A percentile compares a stretch with the other conserved stretches of the same genome.
Evolutionary conservation across 2,329 filamentous ascomycete species (phyloP).

Genomic region (Aspergillus latus): DNA sequence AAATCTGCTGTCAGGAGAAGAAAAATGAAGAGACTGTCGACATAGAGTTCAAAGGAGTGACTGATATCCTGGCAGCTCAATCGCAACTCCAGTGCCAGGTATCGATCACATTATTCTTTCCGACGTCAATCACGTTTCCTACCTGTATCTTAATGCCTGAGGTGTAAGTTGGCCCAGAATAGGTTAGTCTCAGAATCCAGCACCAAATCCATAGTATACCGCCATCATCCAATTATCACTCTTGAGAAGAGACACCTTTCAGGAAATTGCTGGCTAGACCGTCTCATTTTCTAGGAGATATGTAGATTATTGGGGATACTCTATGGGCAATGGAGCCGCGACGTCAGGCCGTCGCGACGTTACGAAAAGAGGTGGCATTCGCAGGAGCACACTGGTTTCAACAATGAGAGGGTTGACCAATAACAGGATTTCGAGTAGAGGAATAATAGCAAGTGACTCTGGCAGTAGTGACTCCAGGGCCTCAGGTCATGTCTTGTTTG

Average conservation of each 20-base stretch:
- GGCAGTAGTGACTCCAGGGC: neutral
- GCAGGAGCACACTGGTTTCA: no score
- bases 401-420: no score
- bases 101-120: conserved; percentile 10
- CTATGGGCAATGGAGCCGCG: no score
- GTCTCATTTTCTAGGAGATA: no score
- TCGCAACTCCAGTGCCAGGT: neutral
- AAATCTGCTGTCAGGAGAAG: neutral
- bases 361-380: no score
- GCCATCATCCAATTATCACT: no score
- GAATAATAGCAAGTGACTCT: neutral
- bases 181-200: conserved; percentile 8
- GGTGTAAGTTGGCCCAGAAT: conserved; percentile 1
- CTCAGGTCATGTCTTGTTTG: neutral
- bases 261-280: no score
- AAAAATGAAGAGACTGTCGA: neutral
- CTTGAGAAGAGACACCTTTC: no score
- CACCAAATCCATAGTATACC: no score
- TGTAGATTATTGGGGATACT: no score
- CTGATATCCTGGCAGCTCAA: conserved; percentile 1
- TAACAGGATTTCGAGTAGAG: no score
- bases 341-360: no score
- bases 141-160: conserved; percentile 4
- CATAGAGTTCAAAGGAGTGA: neutral
- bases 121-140: conserved; percentile 20